Percentiles rank a stretch among this genome's conserved stretches.
These are phyloP conservation scores for Salix dunnii DNA, from an alignment of 345 rosid genomes.

Conservation along the genomic window DNA sequence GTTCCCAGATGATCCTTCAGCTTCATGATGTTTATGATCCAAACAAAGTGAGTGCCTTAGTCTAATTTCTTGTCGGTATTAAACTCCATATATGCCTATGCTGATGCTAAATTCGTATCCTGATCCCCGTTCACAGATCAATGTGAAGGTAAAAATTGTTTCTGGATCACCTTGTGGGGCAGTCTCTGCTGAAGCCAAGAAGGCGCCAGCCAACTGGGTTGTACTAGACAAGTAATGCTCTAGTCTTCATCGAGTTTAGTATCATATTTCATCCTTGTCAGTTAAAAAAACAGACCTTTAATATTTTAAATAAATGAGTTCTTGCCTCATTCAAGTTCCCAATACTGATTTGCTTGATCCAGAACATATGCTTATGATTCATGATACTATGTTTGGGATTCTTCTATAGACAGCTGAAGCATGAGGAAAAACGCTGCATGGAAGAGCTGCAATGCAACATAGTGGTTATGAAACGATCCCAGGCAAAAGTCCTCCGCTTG, in stretches of 20 bases:
- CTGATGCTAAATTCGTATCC: conserved; percentile 7
- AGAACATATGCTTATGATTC: background rate
- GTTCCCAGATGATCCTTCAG: conserved; percentile 98
- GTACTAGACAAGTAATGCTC: conserved; percentile 84
- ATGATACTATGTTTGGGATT: conserved; percentile 7
- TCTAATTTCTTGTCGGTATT: background rate
- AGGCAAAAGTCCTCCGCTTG: conserved; percentile 87
- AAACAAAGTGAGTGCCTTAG: conserved; percentile 53
- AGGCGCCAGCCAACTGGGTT: conserved; percentile 77
- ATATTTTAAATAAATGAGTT: background rate
- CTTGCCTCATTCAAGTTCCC: background rate
- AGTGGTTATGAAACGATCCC: conserved; percentile 89
- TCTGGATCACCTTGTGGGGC: conserved; percentile 88
- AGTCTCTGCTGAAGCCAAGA: conserved; percentile 85
- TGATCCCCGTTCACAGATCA: conserved; percentile 45
- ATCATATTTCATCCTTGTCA: background rate
- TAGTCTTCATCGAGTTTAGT: background rate
- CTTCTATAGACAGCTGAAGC: conserved; percentile 67
- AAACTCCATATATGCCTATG: conserved; percentile 3
- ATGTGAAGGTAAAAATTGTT: conserved; percentile 84
- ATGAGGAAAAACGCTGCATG: conserved; percentile 84
- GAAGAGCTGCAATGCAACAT: conserved; percentile 98
- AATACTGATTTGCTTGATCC: background rate
- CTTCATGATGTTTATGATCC: conserved; percentile 98
- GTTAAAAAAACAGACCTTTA: background rate